These are phyloP conservation scores for Citrus maxima DNA, from an alignment of 345 rosid genomes.

Conservation along the genomic window DNA sequence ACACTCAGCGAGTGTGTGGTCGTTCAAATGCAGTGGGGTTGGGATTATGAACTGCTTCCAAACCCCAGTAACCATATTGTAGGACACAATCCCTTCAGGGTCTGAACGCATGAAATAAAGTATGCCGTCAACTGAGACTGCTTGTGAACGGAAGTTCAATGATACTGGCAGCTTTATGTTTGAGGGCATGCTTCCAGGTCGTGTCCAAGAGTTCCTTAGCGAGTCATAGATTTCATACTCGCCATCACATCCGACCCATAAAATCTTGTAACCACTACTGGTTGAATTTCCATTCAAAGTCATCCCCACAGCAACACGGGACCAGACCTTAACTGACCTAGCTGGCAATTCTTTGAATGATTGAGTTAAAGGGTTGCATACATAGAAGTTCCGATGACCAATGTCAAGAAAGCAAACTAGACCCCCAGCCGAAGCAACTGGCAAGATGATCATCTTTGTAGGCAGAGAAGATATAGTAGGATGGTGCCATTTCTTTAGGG, in stretches of 20 bases:
- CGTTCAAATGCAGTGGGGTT: slow-evolving; percentile 69
- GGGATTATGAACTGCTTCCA: slow-evolving; percentile 87
- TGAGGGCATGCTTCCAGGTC: slow-evolving; percentile 73
- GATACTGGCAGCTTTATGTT: slow-evolving; percentile 71
- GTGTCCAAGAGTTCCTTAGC: slow-evolving; percentile 59
- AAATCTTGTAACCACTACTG: slow-evolving; percentile 66
- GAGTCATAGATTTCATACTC: slow-evolving; percentile 96
- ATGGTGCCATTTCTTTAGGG: slow-evolving; percentile 81
- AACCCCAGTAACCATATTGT: slow-evolving; percentile 59
- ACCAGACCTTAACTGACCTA: slow-evolving; percentile 87
- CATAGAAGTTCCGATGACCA: slow-evolving; percentile 81
- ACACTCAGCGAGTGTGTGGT: slow-evolving; percentile 85
- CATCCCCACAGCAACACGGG: slow-evolving; percentile 93
- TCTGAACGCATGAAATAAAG: slow-evolving; percentile 91
- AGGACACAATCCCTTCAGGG: slow-evolving; percentile 89
- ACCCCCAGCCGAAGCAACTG: slow-evolving; percentile 96
- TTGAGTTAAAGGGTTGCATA: slow-evolving; percentile 85
- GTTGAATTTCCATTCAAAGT: slow-evolving; percentile 54
- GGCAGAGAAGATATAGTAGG: slow-evolving; percentile 68
- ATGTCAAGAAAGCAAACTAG: slow-evolving; percentile 93
- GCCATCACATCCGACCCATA: slow-evolving; percentile 94
- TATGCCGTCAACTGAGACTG: slow-evolving; percentile 55
- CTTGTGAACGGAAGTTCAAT: slow-evolving; percentile 86
- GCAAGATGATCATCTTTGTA: slow-evolving; percentile 64
- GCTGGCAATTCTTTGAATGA: slow-evolving; percentile 86